Base-by-base conservation (phyloP, 768 basidiomycete genomes). In the Pisolithus albus region DNA sequence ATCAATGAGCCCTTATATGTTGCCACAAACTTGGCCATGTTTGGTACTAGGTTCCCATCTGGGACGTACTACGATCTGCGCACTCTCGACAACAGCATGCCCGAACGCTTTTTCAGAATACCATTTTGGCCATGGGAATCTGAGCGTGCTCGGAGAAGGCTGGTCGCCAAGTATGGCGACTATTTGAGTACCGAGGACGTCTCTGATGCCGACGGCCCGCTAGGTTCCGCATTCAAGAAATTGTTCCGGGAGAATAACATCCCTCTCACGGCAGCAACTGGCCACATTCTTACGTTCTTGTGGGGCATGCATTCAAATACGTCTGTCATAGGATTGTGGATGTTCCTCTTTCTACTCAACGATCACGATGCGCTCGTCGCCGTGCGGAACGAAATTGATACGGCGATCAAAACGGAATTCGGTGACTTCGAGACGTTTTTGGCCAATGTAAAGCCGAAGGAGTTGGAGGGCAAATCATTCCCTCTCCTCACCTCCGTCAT, bases 341-440 rank as follows among this genome's bases (percentile, higher is more conserved):
- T 53, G 24, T 38, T 64, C 7, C 51, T 57, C 0, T 61, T 56
- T 34, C 65, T 81, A 23, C 65, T 80, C 36, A 68, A 70, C 45
- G 62, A 75, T 51, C 75, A 74, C 0, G 62, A 64, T n/a, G 71
- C 66, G 1, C 66, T 79, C 61, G 67, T 68, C 26, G 74, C 70
- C 43, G 68, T 80, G 5, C 74, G 75, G 4, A 63, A 66, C 4
- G 77, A 81, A 51, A 62, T 81, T 11, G 79, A 81, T 28, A 16
- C 7, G 5, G 61, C 55, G 0, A 52, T 64, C 5, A 38, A 55
- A 26, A 52, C n/a, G 4, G 40, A 26, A 9, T 59, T 45, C 2
- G 50, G 59, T 2, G 41, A 38, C 41, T 41, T 65, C 39, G 56
- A 55, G 19, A 24, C 28, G 8, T 44, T 64, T 1, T 51, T 65